Evolutionary conservation across 805 yeast species (phyloP).

Genomic region (Starmerella potacharoeniae): DNA sequence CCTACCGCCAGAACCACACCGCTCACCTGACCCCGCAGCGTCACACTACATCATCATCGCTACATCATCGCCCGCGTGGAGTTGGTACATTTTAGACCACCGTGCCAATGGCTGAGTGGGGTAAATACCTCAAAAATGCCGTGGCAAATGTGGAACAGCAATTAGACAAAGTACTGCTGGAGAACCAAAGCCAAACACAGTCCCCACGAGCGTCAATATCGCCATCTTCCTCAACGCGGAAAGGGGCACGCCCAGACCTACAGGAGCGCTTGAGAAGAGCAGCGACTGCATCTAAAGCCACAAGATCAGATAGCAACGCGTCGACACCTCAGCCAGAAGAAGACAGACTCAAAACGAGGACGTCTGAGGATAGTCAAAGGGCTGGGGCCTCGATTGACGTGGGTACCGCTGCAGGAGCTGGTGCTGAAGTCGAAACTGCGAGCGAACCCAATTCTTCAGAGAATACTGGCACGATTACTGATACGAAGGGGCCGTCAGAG

Average conservation of each 20-base stretch:
- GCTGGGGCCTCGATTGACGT: no score
- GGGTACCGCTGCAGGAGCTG: no score
- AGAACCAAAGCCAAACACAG: slow-evolving; percentile 10
- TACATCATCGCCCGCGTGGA: not conserved
- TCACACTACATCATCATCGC: no score
- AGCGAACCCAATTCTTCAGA: no score
- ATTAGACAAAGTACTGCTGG: slow-evolving; percentile 32
- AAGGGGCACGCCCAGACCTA: slow-evolving; percentile 44
- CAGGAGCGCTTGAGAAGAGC: slow-evolving; percentile 82
- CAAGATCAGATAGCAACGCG: not conserved
- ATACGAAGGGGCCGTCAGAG: no score
- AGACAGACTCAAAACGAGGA: not conserved
- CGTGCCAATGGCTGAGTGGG: slow-evolving; percentile 23
- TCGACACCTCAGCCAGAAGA: not conserved
- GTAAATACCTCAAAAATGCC: slow-evolving; percentile 31
- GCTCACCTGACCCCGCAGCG: not conserved
- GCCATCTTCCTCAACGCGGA: not conserved
- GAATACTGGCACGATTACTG: no score
- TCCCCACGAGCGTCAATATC: not conserved
- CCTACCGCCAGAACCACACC: not conserved
- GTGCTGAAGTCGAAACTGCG: no score
- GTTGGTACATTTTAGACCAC: not conserved
- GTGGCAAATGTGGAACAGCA: slow-evolving; percentile 34
- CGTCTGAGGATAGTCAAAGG: not conserved
- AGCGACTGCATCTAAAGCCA: slow-evolving; percentile 34